These are phyloP conservation scores for Draba incana DNA, from an alignment of 345 rosid species.

Conservation along the genomic window DNA sequence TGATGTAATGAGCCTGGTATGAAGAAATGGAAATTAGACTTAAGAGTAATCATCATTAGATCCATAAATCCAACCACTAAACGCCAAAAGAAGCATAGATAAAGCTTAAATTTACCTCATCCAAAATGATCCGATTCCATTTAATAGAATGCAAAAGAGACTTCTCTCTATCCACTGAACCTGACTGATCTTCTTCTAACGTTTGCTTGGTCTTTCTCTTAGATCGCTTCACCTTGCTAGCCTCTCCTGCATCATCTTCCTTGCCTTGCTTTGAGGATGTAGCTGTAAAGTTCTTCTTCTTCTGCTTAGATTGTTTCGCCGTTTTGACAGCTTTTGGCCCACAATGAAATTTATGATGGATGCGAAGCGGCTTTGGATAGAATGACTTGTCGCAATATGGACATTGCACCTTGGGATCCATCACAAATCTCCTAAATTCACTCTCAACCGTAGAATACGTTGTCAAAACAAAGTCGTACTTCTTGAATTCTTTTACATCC, in stretches of 20 bases:
- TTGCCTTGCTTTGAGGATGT: constrained; percentile 30
- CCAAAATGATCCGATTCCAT: constrained; percentile 89
- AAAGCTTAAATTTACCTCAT: constrained; percentile 58
- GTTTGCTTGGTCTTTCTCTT: constrained; percentile 39
- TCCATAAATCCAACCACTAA: constrained; percentile 4
- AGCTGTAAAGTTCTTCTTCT: constrained; percentile 55
- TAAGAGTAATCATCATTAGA: constrained; percentile 13
- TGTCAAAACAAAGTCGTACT: constrained; percentile 85
- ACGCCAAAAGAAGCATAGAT: background rate
- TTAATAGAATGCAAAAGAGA: constrained; percentile 76
- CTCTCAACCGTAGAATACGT: constrained; percentile 82
- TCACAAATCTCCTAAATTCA: constrained; percentile 70
- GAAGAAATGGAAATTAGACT: constrained; percentile 5
- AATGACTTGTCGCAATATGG: constrained; percentile 63
- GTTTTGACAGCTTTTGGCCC: constrained; percentile 83
- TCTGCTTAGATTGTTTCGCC: constrained; percentile 79
- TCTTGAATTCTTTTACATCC: constrained; percentile 52
- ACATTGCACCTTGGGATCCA: constrained; percentile 75
- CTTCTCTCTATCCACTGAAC: constrained; percentile 42
- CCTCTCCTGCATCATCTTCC: constrained; percentile 36
- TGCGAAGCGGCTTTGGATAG: constrained; percentile 48
- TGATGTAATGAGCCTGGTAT: constrained; percentile 80
- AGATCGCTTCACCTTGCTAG: constrained; percentile 33
- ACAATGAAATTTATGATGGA: constrained; percentile 72
- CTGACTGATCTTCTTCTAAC: constrained; percentile 34